Conservation (phyloP, 768 basidiomycete species). For the Dentipellis sp. region DNA sequence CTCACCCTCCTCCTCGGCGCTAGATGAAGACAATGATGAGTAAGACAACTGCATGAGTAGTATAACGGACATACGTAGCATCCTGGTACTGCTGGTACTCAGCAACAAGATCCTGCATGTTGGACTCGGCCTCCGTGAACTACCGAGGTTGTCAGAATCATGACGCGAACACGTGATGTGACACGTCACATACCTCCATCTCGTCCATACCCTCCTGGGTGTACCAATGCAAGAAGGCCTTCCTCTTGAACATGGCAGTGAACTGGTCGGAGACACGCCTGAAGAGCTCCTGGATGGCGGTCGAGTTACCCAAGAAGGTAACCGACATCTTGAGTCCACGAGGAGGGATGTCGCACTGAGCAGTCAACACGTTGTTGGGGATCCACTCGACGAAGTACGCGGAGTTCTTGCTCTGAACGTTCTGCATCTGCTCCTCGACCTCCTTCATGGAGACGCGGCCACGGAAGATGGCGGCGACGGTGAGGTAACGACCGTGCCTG, state of each 20-base stretch:
- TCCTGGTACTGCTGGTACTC: constrained; percentile 98
- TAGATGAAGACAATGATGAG: constrained; percentile 22
- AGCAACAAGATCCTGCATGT: constrained; percentile 98
- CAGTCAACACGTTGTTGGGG: constrained; percentile 96
- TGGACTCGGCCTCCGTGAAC: constrained; percentile 98
- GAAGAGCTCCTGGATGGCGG: constrained; percentile 96
- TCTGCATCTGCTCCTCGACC: constrained; percentile 98
- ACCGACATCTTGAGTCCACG: constrained; percentile 95
- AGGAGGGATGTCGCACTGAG: constrained; percentile 97
- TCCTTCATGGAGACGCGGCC: constrained; percentile 99
- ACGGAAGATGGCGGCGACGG: constrained; percentile 95
- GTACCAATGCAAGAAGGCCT: constrained; percentile 99
- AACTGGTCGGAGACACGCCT: constrained; percentile 98
- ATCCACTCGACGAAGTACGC: constrained; percentile 99
- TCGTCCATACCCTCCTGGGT: constrained; percentile 99
- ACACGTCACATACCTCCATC: constrained; percentile 57
- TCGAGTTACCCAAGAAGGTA: constrained; percentile 96
- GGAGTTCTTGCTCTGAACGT: constrained; percentile 95
- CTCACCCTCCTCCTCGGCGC: constrained; percentile 81
- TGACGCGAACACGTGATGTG: neutral
- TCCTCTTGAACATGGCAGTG: constrained; percentile 98
- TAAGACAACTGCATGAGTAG: neutral
- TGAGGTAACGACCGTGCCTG: constrained; percentile 94
- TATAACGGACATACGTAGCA: constrained; percentile 61
- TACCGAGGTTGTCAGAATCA: constrained; percentile 16